Base-by-base conservation (phyloP, 2,329 filamentous ascomycete species). In the Trichoderma sp. region DNA sequence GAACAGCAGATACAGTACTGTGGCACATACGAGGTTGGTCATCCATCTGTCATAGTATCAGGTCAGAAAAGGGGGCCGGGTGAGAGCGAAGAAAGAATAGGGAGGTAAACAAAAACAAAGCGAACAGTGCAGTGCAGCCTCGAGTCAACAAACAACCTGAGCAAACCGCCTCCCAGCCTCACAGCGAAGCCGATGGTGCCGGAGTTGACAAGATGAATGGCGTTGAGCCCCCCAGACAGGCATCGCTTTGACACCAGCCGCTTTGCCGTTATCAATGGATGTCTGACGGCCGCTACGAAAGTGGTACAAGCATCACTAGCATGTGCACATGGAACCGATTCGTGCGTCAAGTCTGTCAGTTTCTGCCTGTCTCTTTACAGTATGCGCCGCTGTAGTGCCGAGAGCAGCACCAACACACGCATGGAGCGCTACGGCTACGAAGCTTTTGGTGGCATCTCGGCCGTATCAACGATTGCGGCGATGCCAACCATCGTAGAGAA, bases 361-460 rank as follows among this genome's bases (percentile, higher is more conserved):
- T 23, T 23, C 4, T 53, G 26, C 26, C 39, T 36, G 64, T 53
- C 20, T 30, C 15, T 13, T 36, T 15, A 36, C 6, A 36, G 34
- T 36, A 50, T 57, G 50, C 63, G 64, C 64, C 64, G 64, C 32
- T 30, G 50, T 67, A 58, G 64, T 58, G 64, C 64, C 64, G 64
- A 67, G 64, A 43, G 26, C 50, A 55, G 34, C 26, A 53, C 47
- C 26, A 50, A 57, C 47, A 47, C 62, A 32, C 39, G 55, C 26
- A 43, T 43, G 39, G 15, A 59, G 55, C 62, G 39, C 62, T 32
- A 65, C 55, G 12, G 39, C 62, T 32, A 65, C 55, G 12, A 65
- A 36, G 63, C n/a, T 55, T 55, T 53, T 53, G 47, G 47, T 53
- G 47, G 47, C 47, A 53, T 53, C 47, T 53, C 47, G 47, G 47